Percentiles rank a stretch among this genome's conserved stretches.
phyloP scores from a whole-genome alignment of 768 basidiomycete species.

The Sporobolomyces phaffii region DNA sequence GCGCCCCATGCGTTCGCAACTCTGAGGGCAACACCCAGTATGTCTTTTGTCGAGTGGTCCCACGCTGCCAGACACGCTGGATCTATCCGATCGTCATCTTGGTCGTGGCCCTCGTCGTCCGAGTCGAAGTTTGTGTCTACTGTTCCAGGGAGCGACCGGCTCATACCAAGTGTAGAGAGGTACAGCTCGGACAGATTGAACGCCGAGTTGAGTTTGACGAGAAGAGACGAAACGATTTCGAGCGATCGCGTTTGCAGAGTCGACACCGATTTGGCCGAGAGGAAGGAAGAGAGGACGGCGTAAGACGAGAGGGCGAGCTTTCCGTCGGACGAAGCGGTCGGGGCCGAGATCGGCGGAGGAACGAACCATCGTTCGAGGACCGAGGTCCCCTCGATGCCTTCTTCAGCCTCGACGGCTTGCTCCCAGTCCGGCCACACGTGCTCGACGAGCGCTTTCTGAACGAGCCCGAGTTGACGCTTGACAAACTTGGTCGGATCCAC shows the following conservation, averaged over 20 bases:
- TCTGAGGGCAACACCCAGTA: conserved; percentile 66
- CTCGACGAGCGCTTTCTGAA: conserved; percentile 32
- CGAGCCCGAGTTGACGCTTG: conserved; percentile 30
- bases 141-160: too few species aligned
- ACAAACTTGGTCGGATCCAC: conserved; percentile 2
- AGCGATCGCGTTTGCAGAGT: conserved; percentile 3
- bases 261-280: conserved; percentile 5
- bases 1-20: conserved; percentile 59
- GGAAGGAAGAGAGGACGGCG: conserved; percentile 20
- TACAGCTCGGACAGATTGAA: conserved; percentile 19
- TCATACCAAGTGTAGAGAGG: not conserved
- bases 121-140: not conserved
- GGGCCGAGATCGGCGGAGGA: not conserved
- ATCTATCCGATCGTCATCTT: not conserved
- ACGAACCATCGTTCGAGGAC: conserved; percentile 28
- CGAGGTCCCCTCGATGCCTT: not conserved
- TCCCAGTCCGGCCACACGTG: conserved; percentile 36
- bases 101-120: conserved; percentile 3
- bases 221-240: conserved; percentile 9
- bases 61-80: conserved; percentile 48
- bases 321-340: not conserved
- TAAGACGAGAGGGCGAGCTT: conserved; percentile 26
- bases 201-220: not conserved
- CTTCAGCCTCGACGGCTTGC: conserved; percentile 11
- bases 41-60: conserved; percentile 68